Evolutionary conservation across 768 basidiomycete genomes (phyloP).

Genomic region (Steccherinum ochraceum): DNA sequence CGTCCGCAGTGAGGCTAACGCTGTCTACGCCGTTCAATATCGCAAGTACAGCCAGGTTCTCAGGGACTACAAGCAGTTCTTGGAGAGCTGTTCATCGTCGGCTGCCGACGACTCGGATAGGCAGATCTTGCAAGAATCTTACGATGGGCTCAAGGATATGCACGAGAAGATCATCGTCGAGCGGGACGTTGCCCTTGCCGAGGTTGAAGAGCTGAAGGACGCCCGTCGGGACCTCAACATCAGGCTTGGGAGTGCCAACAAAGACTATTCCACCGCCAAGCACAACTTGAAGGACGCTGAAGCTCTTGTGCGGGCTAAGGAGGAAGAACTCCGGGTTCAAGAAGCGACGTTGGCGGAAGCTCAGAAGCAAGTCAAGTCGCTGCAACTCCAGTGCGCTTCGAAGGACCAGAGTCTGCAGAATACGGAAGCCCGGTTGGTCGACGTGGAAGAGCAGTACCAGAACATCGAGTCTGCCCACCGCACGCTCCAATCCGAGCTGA

Average conservation of each 20-base stretch:
- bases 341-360: background rate
- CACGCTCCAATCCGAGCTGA: background rate
- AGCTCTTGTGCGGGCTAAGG: background rate
- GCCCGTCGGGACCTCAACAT: background rate
- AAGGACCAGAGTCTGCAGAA: background rate
- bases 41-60: background rate
- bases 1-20: background rate
- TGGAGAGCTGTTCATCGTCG: background rate
- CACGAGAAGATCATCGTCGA: background rate
- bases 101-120: background rate
- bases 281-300: background rate
- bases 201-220: background rate
- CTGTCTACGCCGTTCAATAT: background rate
- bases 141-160: background rate
- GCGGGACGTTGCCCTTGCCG: background rate
- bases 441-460: background rate
- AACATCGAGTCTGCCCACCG: background rate
- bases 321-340: background rate
- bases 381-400: background rate
- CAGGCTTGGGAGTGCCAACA: background rate
- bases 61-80: background rate
- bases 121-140: background rate
- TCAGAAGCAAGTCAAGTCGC: background rate
- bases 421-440: background rate
- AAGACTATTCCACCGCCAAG: background rate